Percentiles rank a stretch among this genome's conserved stretches.
Evolutionary conservation across 805 yeast species (phyloP).

Genomic region (Grigorovia humatica): DNA sequence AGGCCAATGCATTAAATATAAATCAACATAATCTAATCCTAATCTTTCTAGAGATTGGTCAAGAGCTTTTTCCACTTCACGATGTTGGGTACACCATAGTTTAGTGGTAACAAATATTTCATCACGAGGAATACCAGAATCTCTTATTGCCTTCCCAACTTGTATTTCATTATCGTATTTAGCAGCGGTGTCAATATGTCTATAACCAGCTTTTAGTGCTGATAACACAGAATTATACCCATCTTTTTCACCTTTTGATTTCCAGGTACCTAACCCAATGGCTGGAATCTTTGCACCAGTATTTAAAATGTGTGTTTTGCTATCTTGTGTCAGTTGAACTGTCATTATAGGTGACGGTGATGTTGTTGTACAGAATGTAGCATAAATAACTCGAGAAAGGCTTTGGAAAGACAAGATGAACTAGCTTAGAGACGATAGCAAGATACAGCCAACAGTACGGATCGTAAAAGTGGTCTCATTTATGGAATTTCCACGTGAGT

Average conservation of each 20-base stretch:
- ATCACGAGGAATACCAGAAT: constrained; percentile 51
- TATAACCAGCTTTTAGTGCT: constrained; percentile 57
- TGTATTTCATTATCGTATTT: constrained; percentile 56
- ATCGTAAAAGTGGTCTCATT: not conserved
- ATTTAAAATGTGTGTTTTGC: constrained; percentile 36
- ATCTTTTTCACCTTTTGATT: constrained; percentile 41
- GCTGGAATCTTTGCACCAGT: constrained; percentile 55
- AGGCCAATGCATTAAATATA: constrained; percentile 81
- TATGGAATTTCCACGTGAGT: not conserved
- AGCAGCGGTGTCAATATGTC: constrained; percentile 72
- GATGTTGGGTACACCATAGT: constrained; percentile 46
- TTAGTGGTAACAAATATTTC: constrained; percentile 66
- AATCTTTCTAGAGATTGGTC: constrained; percentile 50
- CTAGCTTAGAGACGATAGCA: too few relatives aligned
- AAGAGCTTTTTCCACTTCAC: constrained; percentile 41
- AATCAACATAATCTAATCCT: constrained; percentile 66
- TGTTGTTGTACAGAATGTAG: too few relatives aligned
- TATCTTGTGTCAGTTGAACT: constrained; percentile 12
- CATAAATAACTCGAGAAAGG: too few relatives aligned
- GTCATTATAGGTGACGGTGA: constrained; percentile 3
- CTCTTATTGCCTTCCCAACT: constrained; percentile 48
- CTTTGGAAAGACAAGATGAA: too few relatives aligned
- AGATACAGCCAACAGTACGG: too few relatives aligned
- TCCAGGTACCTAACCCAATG: constrained; percentile 70
- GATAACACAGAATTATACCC: constrained; percentile 46